Percentiles rank a stretch among this genome's conserved stretches.
These are phyloP conservation scores for Fraxinus pennsylvanica DNA, from an alignment of 257 asterid species.

Conservation along the genomic window DNA sequence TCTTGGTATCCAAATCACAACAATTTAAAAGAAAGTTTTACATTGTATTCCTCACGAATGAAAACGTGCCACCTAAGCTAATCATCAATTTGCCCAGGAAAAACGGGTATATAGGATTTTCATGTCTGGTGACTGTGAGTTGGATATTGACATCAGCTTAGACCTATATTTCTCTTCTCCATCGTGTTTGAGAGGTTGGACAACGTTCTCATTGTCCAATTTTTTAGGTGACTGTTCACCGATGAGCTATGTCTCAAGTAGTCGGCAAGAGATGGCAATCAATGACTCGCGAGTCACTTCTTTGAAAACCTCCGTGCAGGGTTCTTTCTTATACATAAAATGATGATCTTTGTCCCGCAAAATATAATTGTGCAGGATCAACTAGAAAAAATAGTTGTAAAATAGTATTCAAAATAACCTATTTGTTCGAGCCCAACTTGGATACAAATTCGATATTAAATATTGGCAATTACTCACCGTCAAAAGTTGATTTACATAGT, in stretches of 20 bases:
- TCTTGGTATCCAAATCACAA: conserved; percentile 3
- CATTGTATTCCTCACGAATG: conserved; percentile 19
- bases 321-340: conserved; percentile 52
- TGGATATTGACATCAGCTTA: conserved; percentile 62
- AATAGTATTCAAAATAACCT: neutral
- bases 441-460: neutral
- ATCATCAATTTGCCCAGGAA: conserved; percentile 29
- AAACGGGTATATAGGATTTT: conserved; percentile 4
- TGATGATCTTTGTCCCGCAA: conserved; percentile 31
- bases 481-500: too few relatives aligned
- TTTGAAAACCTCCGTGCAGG: conserved; percentile 34
- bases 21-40: neutral
- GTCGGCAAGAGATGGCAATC: conserved; percentile 56
- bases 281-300: conserved; percentile 65
- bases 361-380: neutral
- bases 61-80: conserved; percentile 23
- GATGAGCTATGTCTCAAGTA: conserved; percentile 37
- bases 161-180: conserved; percentile 40
- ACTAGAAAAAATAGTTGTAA: too few relatives aligned
- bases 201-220: conserved; percentile 26
- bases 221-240: conserved; percentile 30
- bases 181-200: conserved; percentile 18
- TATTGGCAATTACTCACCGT: neutral
- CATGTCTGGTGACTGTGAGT: conserved; percentile 43
- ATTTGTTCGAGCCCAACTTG: neutral